Percentiles rank a stretch among this genome's conserved stretches.
Evolutionary conservation across 192 early-diverging fungal genomes (phyloP).

Genomic region (Coemansia sp.): DNA sequence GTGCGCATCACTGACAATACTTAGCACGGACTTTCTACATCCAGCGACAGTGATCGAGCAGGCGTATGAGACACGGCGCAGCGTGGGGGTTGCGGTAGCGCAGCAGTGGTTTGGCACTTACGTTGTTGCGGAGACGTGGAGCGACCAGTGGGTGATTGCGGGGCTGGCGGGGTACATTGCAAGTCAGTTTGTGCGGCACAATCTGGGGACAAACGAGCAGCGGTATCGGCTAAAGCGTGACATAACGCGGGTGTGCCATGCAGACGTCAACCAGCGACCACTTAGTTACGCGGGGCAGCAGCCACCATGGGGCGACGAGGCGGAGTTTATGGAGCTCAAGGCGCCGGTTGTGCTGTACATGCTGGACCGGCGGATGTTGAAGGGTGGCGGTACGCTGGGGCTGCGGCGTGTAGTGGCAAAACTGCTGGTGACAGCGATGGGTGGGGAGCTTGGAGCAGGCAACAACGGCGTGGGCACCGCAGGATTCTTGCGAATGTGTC

Average conservation of each 20-base stretch:
- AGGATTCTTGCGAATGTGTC: constrained; percentile 76
- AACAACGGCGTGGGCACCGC: constrained; percentile 62
- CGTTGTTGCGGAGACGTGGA: constrained; percentile 67
- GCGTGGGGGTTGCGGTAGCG: constrained; percentile 69
- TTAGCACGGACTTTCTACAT: constrained; percentile 68
- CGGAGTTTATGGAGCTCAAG: constrained; percentile 82
- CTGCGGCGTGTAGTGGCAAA: constrained; percentile 77
- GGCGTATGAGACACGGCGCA: constrained; percentile 74
- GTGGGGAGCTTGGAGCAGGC: constrained; percentile 59
- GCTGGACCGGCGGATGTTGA: constrained; percentile 80
- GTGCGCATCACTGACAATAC: constrained; percentile 80
- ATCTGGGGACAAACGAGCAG: constrained; percentile 88
- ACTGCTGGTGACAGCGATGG: constrained; percentile 72
- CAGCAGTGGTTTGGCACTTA: constrained; percentile 96
- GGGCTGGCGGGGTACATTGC: constrained; percentile 79
- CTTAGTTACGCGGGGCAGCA: constrained; percentile 67
- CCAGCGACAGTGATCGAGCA: constrained; percentile 80
- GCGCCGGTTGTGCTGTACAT: constrained; percentile 87
- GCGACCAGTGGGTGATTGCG: constrained; percentile 85
- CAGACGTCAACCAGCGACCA: constrained; percentile 87
- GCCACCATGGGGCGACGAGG: constrained; percentile 58
- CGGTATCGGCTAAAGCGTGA: constrained; percentile 78
- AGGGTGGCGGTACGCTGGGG: constrained; percentile 69
- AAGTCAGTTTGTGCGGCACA: constrained; percentile 71
- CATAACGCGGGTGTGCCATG: constrained; percentile 72